Percentiles rank a stretch among this genome's conserved stretches.
Conservation (phyloP, 139 green algal genomes). For the Diplosphaera chodatii region DNA sequence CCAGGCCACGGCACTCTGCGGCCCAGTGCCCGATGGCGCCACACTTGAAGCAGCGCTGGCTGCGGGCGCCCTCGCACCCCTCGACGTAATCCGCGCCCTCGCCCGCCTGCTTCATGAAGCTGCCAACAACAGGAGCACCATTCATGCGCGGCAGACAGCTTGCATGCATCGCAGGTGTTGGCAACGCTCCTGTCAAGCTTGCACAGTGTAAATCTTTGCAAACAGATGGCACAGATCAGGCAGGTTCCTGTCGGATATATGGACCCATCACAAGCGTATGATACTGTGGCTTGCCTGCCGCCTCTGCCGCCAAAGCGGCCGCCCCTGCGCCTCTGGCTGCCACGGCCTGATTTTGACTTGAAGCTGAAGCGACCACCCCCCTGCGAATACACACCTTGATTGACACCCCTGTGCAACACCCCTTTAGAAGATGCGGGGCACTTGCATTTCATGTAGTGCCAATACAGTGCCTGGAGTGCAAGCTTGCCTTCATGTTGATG, state of each 20-base stretch:
- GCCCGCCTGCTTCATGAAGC: constrained; percentile 28
- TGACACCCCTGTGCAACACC: no score
- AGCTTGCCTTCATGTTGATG: constrained; percentile 45
- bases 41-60: constrained; percentile 44
- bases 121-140: background rate
- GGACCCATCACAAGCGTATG: no score
- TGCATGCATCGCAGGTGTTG: no score
- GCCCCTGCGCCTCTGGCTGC: constrained; percentile 10
- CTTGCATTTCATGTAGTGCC: no score
- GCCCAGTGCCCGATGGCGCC: constrained; percentile 42
- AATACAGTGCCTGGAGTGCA: no score
- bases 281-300: background rate
- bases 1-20: constrained; percentile 22
- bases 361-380: constrained; percentile 24
- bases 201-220: no score
- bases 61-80: constrained; percentile 24
- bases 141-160: no score
- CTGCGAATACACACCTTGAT: constrained; percentile 6
- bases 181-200: no score
- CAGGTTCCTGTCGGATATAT: no score
- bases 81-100: constrained; percentile 42
- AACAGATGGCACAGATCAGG: no score
- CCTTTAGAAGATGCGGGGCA: no score
- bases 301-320: constrained; percentile 10
- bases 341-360: background rate